Evolutionary conservation across 140 eudicot species (phyloP), one percentile per base, ranked within the genome.

Genomic region (Erigeron philadelphicus): DNA sequence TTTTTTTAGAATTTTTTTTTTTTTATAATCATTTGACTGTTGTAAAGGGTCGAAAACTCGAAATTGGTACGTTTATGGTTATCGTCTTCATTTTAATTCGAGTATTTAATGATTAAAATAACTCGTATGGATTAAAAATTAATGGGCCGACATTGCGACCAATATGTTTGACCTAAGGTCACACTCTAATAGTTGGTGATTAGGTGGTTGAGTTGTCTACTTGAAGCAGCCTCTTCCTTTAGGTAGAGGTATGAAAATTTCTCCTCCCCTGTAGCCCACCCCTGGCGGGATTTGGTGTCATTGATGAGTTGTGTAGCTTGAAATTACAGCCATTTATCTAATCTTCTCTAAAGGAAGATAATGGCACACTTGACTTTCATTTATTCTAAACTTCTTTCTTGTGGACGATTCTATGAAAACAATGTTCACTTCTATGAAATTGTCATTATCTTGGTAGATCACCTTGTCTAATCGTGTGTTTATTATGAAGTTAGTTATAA

Each of bases 361-460:
- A 2, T 53, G 58, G 23, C 19, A 53, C 18, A 21, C 38, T 53
- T 53, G 58, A 53, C 11, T n/a, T 53, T 53, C 58, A 16, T 16
- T 10, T 52, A 23, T 52, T 53, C 58, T 53, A 53, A 53, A 8
- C 25, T 53, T 53, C 11, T 7, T 53, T n/a, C 55, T 18, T 12
- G 55, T 43, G 41, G 13, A 40, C 41, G 21, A 48, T 62, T 62
- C 50, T 12, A 62, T 15, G 67, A 35, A 41, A 62, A 62, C 21
- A 16, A 62, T 15, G 18, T 15, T 16, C 31, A 16, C 11, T 62
- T 53, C 25, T 62, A 17, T 67, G 64, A 21, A 48, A 40, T 59
- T 75, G 64, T 72, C 65, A 75, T 45, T 47, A 59, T 58, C 48
- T 58, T 62, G 25, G 50, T 62, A 38, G 16, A 15, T 41, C 23